Base-by-base conservation (phyloP, 768 basidiomycete species). In the Astraeus odoratus region DNA sequence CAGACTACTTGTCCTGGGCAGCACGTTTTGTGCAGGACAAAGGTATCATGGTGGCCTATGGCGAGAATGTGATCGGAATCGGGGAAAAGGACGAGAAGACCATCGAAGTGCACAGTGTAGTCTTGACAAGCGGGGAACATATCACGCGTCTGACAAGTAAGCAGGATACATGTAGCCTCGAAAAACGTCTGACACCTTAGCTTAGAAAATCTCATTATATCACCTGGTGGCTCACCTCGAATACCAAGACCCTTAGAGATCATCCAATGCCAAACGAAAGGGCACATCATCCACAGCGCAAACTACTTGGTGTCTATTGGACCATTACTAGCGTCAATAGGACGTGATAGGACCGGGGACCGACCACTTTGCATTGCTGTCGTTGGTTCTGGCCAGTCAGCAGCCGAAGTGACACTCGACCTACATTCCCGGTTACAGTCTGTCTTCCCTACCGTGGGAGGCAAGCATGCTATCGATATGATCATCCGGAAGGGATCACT, bases 1-100 rank as follows among this genome's bases (percentile, higher is more conserved):
- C 75, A 4, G 76, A 78, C 56, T 78, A 78, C 57, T 66, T 78
- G 15, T 54, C 68, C 8, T 77, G 75, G 75, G 74, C 73, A 8
- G 73, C 77, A 1, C 51, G 56, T 7, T 66, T 67, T 36, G 75
- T 75, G 2, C 63, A 72, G 52, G 53, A 59, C 2, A 64, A 66
- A 16, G 75, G 76, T 8, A 53, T 74, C 38, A 60, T 65, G 20
- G 66, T 76, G 39, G 56, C 61, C 8, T 78, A 67, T 44, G 72
- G 73, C 23, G 69, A 74, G 49, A 69, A 75, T 39, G 71, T 78
- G 44, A 53, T 75, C 38, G 62, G 54, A 3, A 60, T 77, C 26
- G 54, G 57, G 26, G 64, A 64, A 30, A 58, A 56, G 30, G 44
- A 54, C 5, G 57, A 60, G 25, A 63, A 60, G 34, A 67, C 61